Conservation (phyloP, 1,284 basidiomycete species). For the Ceratobasidium sp. region DNA sequence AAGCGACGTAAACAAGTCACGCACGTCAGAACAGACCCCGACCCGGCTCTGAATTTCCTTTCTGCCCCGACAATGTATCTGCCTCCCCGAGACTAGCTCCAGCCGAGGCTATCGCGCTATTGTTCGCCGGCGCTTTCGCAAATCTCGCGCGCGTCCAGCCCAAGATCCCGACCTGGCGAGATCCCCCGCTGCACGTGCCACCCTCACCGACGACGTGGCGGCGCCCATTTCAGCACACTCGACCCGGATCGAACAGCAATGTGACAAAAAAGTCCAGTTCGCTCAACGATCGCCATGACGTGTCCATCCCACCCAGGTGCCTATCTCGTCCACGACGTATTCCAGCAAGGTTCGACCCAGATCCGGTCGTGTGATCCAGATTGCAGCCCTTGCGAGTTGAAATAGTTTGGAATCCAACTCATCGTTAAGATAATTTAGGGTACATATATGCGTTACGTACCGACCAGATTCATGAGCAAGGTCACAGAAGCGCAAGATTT, state of each 20-base stretch:
- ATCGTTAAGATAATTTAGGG: too few relatives aligned
- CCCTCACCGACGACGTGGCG: not conserved
- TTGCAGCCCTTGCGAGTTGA: not conserved
- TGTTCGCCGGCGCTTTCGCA: not conserved
- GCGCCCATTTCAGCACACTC: not conserved
- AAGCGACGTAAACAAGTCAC: conserved; percentile 30
- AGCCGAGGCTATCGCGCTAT: not conserved
- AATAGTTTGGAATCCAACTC: not conserved
- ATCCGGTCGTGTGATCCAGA: not conserved
- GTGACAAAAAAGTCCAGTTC: not conserved
- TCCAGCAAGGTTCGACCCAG: not conserved
- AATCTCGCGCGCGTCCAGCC: too few relatives aligned
- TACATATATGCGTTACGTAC: not conserved
- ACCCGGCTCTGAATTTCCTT: conserved; percentile 15
- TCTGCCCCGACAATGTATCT: too few relatives aligned
- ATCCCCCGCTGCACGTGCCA: not conserved
- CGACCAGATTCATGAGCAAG: not conserved
- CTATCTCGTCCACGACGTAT: not conserved
- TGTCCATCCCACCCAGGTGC: not conserved
- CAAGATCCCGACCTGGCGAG: not conserved
- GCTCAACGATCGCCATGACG: not conserved
- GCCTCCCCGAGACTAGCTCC: not conserved
- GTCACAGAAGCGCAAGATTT: not conserved
- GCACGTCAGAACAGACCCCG: conserved; percentile 30
- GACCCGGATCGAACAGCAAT: not conserved